Conservation (phyloP, 2,329 filamentous ascomycete genomes). For the Fusarium tjaetaba region DNA sequence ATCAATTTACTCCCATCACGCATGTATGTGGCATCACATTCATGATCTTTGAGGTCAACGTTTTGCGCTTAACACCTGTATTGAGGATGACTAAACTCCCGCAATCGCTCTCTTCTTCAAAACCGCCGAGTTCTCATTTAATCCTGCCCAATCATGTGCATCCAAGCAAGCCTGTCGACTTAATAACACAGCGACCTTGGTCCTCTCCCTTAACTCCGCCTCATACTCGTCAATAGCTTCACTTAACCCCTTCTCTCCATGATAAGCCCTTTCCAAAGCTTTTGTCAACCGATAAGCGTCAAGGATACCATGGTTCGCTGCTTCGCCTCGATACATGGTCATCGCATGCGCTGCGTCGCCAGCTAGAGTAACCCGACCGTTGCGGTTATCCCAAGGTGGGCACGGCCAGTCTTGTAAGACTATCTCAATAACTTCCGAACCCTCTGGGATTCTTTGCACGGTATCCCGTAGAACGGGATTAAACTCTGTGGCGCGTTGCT, state of each 20-base stretch:
- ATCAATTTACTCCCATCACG: no score
- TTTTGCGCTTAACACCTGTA: accelerated
- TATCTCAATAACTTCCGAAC: not conserved
- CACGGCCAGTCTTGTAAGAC: constrained; percentile 13
- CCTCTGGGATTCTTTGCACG: not conserved
- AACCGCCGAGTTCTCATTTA: constrained; percentile 9
- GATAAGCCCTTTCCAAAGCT: not conserved
- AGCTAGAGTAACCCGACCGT: not conserved
- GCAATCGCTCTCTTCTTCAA: constrained; percentile 3
- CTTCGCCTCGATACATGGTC: constrained; percentile 15
- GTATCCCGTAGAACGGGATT: not conserved
- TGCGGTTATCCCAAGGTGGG: not conserved
- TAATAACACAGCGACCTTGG: not conserved
- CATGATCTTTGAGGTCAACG: accelerated
- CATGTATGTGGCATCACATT: accelerated
- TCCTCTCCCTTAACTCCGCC: not conserved
- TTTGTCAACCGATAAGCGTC: not conserved
- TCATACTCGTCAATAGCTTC: not conserved
- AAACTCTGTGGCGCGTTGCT: not conserved
- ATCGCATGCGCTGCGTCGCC: constrained; percentile 13
- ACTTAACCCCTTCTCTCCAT: not conserved
- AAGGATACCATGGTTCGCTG: constrained; percentile 2
- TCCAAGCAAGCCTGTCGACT: constrained; percentile 14
- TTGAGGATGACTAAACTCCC: not conserved
- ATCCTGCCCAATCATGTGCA: not conserved